Conservation (phyloP, 768 basidiomycete species). For the Suillus placidus region DNA sequence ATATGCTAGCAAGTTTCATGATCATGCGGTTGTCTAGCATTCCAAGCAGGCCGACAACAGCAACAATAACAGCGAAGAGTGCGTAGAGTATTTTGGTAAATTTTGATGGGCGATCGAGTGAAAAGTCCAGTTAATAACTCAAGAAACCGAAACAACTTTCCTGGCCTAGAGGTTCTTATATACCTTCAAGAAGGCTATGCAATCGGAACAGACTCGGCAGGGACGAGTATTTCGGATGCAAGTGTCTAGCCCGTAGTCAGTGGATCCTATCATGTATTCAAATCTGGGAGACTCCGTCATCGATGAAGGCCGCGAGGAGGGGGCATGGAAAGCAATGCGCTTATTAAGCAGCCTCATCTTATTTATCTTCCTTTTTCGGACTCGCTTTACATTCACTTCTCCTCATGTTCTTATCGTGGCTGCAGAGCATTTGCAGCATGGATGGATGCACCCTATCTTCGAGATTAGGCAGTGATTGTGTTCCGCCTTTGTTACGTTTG, state of each 20-base stretch:
- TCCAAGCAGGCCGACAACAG: slow-evolving; percentile 25
- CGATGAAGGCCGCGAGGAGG: slow-evolving; percentile 13
- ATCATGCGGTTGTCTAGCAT: slow-evolving; percentile 37
- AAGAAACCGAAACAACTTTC: not conserved
- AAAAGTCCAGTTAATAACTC: slow-evolving; percentile 1
- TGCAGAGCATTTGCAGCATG: slow-evolving; percentile 1
- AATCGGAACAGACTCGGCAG: slow-evolving; percentile 13
- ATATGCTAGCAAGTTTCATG: slow-evolving; percentile 33
- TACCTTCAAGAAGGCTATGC: slow-evolving; percentile 31
- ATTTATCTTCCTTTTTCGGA: slow-evolving; percentile 31
- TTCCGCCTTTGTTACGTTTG: not conserved
- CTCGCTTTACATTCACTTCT: not conserved
- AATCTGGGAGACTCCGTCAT: slow-evolving; percentile 11
- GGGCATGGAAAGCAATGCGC: slow-evolving; percentile 27
- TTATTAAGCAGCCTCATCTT: slow-evolving; percentile 24
- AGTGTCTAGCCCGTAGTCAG: not conserved
- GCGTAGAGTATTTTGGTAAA: slow-evolving; percentile 32
- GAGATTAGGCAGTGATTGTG: slow-evolving; percentile 2
- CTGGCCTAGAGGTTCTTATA: slow-evolving; percentile 26
- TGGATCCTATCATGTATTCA: slow-evolving; percentile 24
- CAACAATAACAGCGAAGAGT: slow-evolving; percentile 19
- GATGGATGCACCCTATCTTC: not conserved
- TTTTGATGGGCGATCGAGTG: slow-evolving; percentile 15
- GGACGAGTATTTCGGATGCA: slow-evolving; percentile 20
- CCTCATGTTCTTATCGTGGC: slow-evolving; percentile 7